Base-by-base conservation (phyloP, 768 basidiomycete genomes). In the Wakefieldia striispora region DNA sequence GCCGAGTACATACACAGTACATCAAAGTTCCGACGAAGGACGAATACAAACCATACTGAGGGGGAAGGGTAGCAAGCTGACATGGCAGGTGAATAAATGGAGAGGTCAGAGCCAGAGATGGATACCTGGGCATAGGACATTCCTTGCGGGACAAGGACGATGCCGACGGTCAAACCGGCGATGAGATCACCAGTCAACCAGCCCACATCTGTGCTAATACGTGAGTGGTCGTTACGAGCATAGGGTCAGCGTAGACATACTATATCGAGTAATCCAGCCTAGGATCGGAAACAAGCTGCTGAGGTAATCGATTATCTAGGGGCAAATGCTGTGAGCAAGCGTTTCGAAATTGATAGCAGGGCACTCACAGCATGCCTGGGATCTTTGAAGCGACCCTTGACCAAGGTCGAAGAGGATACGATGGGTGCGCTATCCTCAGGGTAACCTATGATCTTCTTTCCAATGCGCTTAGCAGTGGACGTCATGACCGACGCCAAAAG, bases 71-170 rank as follows among this genome's bases (percentile, higher is more conserved):
- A 1, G 95, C 95, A 51, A 86, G 83, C 95, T 91, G 50, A 19
- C 10, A 36, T 29, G 10, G 39, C 26, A 36, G 45, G 12, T 26
- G 43, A 50, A 17, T 40, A 3, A 24, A 36, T 12, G 31, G 40
- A 29, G 23, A 27, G 13, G 21, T 24, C 34, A 2, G 10, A 21
- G 38, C 4, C 12, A 29, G 16, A 16, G 14, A 50, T 6, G 23
- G 47, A 20, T 67, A 87, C 88, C 71, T 78, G 74, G 23, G 90
- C 90, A 60, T 92, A 95, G 1, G 91, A 94, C 85, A 95, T 89
- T 50, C 85, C 79, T 70, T 99, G 95, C 0, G 95, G 95, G 6
- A 98, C 93, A 40, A 97, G 75, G 11, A 99, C 95, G 60, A 97
- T 86, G 23, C 95, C 95, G 54, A 98, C 92, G 0, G 95, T 97